Evolutionary conservation across 2,329 filamentous ascomycete genomes (phyloP).

Genomic region (Macroventuria anomochaeta): DNA sequence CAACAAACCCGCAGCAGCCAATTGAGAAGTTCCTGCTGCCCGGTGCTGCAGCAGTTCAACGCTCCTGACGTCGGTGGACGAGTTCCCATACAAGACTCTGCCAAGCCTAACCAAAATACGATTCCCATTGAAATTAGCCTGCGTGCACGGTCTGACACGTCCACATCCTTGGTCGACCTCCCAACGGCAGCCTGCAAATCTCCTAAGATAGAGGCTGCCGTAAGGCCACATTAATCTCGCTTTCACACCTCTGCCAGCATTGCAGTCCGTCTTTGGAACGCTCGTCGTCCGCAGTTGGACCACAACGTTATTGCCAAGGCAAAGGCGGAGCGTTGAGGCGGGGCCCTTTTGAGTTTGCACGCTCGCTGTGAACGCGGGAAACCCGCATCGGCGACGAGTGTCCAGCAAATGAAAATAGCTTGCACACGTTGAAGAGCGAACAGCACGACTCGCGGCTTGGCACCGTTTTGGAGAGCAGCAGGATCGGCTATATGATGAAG

Average conservation of each 20-base stretch:
- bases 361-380: conserved; percentile 19
- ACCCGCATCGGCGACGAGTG: conserved; percentile 5
- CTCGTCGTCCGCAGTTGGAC: conserved; percentile 5
- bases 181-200: conserved; percentile 34
- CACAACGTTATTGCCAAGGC: conserved; percentile 3
- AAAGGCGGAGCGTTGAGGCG: conserved; percentile 3
- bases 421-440: conserved; percentile 9
- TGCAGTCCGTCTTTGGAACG: conserved; percentile 5
- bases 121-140: conserved; percentile 22
- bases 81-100: conserved; percentile 13
- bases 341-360: conserved; percentile 18
- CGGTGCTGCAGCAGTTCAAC: conserved; percentile 23
- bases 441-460: conserved; percentile 24
- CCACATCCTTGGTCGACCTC: conserved; percentile 23
- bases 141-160: conserved; percentile 31
- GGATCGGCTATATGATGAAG: conserved; percentile 8
- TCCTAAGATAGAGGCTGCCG: conserved; percentile 21
- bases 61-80: conserved; percentile 37
- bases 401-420: conserved; percentile 9
- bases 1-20: conserved; percentile 27
- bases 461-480: conserved; percentile 16
- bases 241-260: conserved; percentile 19
- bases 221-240: conserved; percentile 21
- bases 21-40: conserved; percentile 16
- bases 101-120: conserved; percentile 27